Evolutionary conservation across 352 stramenopile species (phyloP).

Genomic region (Thraustochytrium sp.): DNA sequence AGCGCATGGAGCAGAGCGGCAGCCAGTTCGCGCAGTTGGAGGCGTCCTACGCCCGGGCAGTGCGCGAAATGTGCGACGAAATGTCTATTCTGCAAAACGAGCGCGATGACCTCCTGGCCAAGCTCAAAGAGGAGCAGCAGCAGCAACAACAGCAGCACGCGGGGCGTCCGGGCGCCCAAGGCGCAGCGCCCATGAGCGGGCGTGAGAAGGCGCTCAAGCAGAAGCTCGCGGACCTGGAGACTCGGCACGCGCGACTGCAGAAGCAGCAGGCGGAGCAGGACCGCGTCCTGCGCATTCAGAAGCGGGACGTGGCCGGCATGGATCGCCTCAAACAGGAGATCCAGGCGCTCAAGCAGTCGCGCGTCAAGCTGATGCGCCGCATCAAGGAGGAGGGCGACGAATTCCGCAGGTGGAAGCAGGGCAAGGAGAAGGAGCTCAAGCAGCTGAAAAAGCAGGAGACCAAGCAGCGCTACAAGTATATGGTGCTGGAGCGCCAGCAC

Average conservation of each 20-base stretch:
- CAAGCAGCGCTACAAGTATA: conserved; percentile 38
- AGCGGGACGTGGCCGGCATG: neutral
- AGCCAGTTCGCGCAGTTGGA: neutral
- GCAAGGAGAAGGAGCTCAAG: conserved; percentile 3
- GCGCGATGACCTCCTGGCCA: conserved; percentile 22
- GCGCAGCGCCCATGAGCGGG: neutral
- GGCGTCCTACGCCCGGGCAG: neutral
- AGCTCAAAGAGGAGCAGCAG: conserved; percentile 26
- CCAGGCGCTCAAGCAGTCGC: conserved; percentile 7
- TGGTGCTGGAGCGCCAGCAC: conserved; percentile 34
- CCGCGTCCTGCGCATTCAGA: neutral
- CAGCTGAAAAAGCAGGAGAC: conserved; percentile 21
- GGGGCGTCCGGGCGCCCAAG: neutral
- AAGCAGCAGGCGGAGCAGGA: conserved; percentile 35
- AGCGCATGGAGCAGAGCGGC: neutral
- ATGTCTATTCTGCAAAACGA: conserved; percentile 13
- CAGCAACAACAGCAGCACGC: neutral
- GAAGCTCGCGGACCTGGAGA: conserved; percentile 12
- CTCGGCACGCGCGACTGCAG: neutral
- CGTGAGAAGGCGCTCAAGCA: neutral
- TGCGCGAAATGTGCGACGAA: conserved; percentile 23
- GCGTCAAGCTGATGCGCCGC: conserved; percentile 5
- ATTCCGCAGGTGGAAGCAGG: conserved; percentile 18
- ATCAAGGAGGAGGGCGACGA: conserved; percentile 36
- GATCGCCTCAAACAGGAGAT: conserved; percentile 27